A percentile compares a stretch with the other conserved stretches of the same genome.
Conservation (phyloP, 257 asterid species). For the Lavandula angustifolia region DNA sequence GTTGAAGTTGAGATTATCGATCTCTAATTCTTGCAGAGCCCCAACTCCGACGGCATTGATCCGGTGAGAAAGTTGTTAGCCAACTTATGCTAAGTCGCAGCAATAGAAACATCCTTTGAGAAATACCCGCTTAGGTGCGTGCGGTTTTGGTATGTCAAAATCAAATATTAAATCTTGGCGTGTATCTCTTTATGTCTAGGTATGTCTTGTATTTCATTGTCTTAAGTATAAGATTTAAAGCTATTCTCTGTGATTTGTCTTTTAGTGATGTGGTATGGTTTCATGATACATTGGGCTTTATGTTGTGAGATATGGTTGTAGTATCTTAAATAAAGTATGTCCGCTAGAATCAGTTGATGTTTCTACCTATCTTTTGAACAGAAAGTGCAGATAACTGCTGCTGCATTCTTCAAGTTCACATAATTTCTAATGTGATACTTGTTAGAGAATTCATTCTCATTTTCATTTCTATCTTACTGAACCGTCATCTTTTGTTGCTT, state of each 20-base stretch:
- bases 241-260: not conserved
- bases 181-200: no score
- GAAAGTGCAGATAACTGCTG: not conserved
- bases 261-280: conserved; percentile 2
- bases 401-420: not conserved
- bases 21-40: no score
- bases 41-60: no score
- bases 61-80: no score
- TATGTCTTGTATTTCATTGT: not conserved
- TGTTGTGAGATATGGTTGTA: not conserved
- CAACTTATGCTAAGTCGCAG: no score
- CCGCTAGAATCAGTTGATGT: not conserved
- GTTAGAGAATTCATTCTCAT: not conserved
- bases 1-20: no score
- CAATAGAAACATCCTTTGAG: no score
- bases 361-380: not conserved
- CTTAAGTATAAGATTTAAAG: not conserved
- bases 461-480: not conserved
- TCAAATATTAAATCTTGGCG: no score
- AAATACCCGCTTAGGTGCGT: no score
- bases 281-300: conserved; percentile 4
- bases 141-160: no score
- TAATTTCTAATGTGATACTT: not conserved
- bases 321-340: not conserved
- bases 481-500: not conserved